Conservation (phyloP, 2,329 filamentous ascomycete species). For the Neofusicoccum kwambonambiense region DNA sequence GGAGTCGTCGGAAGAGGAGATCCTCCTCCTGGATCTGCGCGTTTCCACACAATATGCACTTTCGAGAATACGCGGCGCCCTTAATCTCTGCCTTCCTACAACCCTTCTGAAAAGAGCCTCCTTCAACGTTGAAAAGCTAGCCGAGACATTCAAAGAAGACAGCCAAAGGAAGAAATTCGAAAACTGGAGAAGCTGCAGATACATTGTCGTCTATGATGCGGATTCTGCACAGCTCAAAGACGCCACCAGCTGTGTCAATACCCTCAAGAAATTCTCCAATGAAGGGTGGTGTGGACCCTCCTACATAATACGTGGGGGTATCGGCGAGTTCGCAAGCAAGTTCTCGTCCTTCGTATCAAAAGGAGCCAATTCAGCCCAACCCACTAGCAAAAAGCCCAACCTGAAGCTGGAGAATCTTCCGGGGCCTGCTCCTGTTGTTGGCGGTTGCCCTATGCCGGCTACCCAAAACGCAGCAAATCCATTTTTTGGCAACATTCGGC, state of each 20-base stretch:
- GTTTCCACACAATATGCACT: slow-evolving; percentile 79
- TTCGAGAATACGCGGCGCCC: slow-evolving; percentile 72
- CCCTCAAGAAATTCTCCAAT: slow-evolving; percentile 85
- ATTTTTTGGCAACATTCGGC: slow-evolving; percentile 93
- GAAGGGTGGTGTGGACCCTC: slow-evolving; percentile 77
- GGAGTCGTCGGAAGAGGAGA: slow-evolving; percentile 46
- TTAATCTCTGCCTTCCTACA: slow-evolving; percentile 94
- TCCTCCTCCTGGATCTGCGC: slow-evolving; percentile 80
- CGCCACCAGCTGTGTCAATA: slow-evolving; percentile 75
- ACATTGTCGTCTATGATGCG: slow-evolving; percentile 85
- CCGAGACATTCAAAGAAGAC: slow-evolving; percentile 77
- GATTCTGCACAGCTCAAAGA: slow-evolving; percentile 77
- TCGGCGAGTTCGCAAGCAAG: slow-evolving; percentile 66
- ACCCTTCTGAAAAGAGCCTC: slow-evolving; percentile 88
- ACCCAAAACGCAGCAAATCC: slow-evolving; percentile 71
- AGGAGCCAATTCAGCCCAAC: not conserved
- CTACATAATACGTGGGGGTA: slow-evolving; percentile 79
- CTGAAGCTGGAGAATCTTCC: slow-evolving; percentile 51
- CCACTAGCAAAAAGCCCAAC: slow-evolving; percentile 8
- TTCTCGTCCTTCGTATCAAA: slow-evolving; percentile 52
- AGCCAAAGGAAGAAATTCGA: slow-evolving; percentile 70
- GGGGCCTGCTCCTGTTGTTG: slow-evolving; percentile 71
- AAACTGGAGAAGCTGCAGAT: slow-evolving; percentile 69
- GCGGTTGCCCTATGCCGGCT: slow-evolving; percentile 78
- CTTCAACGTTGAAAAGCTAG: slow-evolving; percentile 83